Base-by-base conservation (phyloP, 345 rosid genomes). In the Chamaenerion angustifolium region DNA sequence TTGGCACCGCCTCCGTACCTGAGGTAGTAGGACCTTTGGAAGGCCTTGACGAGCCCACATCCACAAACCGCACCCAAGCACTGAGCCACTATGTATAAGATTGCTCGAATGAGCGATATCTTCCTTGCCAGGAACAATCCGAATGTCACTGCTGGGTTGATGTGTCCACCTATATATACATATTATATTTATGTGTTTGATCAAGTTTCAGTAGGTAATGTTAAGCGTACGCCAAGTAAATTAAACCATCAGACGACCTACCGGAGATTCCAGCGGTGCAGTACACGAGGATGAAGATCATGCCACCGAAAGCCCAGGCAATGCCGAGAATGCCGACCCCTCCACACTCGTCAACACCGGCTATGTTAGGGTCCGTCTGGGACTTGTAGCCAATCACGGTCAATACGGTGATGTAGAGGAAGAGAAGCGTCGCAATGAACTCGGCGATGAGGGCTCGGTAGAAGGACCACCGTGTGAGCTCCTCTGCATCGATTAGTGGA, bases 281-380 rank as follows among this genome's bases (percentile, higher is more conserved):
- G 76, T 88, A 88, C 62, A 88, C 94, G 43, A 88, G 96, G 48
- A 88, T 69, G 48, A 88, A 88, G 60, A 88, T 88, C 94, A 88
- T 88, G 76, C 96, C 96, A 55, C 96, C 96, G 1, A 88, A 84
- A 49, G 96, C 90, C 96, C 94, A 83, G 35, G 96, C 94, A 25
- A 88, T 88, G 16, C 96, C 96, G 11, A 88, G 83, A 54, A 79
- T 68, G 6, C 96, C 96, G 3, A 88, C 96, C 6, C 96, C 90
- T 1, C 83, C 80, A 19, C 96, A 88, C 0, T 59, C 68, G 4
- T 58, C 53, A 40, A 25, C 76, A 13, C 52, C 40, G 6, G 57
- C 46, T 67, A 50, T 15, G 25, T 16, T 6, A 0, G 57, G 16
- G 19, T 70, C 83, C 16, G 68, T 69, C 64, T 81, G 90, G 59